Base-by-base conservation (phyloP, 495 filamentous ascomycete species). In the Pyrenula aspistea region DNA sequence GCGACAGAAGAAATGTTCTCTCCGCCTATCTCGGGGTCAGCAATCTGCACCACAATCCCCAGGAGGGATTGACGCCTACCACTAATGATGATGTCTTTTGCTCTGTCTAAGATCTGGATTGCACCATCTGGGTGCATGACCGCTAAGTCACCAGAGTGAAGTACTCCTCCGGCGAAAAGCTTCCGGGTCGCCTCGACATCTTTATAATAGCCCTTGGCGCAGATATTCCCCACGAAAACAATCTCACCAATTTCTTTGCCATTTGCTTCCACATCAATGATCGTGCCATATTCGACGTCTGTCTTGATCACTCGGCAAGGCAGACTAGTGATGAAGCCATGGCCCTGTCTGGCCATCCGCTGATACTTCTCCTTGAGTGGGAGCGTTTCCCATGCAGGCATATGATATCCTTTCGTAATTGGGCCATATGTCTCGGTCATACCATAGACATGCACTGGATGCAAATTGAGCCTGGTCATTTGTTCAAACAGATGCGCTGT, bases 61-160 rank as follows among this genome's bases (percentile, higher is more conserved):
- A 54, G 24, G 24, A 63, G n/a, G 20, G n/a, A n/a, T 51, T 47
- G 53, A 25, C 49, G 22, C 80, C 55, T 76, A 91, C 90, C 93
- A 60, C 89, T 95, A 58, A 98, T 98, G 53, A 98, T 97, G 51
- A 98, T 96, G 66, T 98, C 93, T 73, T 97, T 98, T 2, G 88
- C 88, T 36, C 93, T 78, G 68, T 98, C 93, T 59, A 94, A 75
- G 60, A 98, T 96, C 74, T 96, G 89, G 50, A 91, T 82, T 53
- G 87, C 83, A 1, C 92, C 91, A 64, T 97, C 91, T 0, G 84
- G 77, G 65, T 95, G 87, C 86, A 86, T 89, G 2, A 98, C 91
- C 2, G 93, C 93, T 56, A 98, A 69, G 64, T 98, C 93, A 0
- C 94, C 93, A 11, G 86, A 88, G 67, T 95, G 94, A 51, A 89